Evolutionary conservation across 495 filamentous ascomycete species (phyloP).

Genomic region (Penicillium simplicissimum): DNA sequence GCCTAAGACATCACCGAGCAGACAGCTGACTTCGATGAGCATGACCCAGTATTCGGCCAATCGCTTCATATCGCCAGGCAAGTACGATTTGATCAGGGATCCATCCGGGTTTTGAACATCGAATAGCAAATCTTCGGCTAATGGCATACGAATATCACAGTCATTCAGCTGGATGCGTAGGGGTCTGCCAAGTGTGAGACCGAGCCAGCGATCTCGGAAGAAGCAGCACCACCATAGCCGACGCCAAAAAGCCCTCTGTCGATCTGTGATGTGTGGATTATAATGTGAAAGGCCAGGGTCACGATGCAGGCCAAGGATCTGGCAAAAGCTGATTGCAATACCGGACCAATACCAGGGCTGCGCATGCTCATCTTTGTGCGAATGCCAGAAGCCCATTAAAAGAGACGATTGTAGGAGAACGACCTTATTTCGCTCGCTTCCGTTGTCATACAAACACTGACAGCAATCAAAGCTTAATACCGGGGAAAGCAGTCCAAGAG

Average conservation of each 20-base stretch:
- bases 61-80: conserved; percentile 26
- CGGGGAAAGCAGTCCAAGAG: not conserved
- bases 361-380: conserved; percentile 36
- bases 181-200: conserved; percentile 37
- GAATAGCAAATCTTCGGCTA: conserved; percentile 29
- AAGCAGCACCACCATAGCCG: conserved; percentile 46
- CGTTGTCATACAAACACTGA: conserved; percentile 40
- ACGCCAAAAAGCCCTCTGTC: conserved; percentile 36
- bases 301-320: conserved; percentile 38
- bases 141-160: conserved; percentile 33
- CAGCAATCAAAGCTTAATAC: too few relatives aligned
- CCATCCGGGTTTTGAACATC: conserved; percentile 24
- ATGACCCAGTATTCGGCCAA: conserved; percentile 34
- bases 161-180: conserved; percentile 39
- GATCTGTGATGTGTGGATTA: conserved; percentile 24
- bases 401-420: conserved; percentile 41
- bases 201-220: conserved; percentile 42
- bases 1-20: conserved; percentile 26
- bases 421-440: conserved; percentile 37
- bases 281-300: conserved; percentile 18
- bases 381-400: conserved; percentile 43
- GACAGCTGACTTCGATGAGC: conserved; percentile 29
- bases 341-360: conserved; percentile 44
- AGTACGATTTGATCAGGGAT: not conserved
- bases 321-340: conserved; percentile 35